Percentiles rank a stretch among this genome's conserved stretches.
Conservation (phyloP, 1,284 basidiomycete species). For the Austroboletus novae-zelandiae region DNA sequence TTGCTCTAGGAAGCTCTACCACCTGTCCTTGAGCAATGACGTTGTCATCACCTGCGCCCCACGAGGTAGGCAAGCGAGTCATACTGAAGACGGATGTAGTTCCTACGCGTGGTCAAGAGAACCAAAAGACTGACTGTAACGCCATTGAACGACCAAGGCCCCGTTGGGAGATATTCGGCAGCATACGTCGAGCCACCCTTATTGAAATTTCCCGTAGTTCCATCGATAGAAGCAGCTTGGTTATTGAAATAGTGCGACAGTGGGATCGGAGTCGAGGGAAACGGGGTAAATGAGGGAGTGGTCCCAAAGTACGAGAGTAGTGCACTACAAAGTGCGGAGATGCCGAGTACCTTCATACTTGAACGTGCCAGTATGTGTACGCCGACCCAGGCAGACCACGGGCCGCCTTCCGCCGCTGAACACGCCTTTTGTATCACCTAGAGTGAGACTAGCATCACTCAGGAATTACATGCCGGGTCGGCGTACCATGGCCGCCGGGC, state of each 20-base stretch:
- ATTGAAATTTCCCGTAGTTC: constrained; percentile 34
- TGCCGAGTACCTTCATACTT: too few relatives aligned
- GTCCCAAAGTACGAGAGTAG: not conserved
- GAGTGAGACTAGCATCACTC: constrained; percentile 11
- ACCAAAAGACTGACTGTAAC: constrained; percentile 30
- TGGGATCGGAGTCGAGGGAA: constrained; percentile 25
- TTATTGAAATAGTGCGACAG: constrained; percentile 34
- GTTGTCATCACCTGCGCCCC: constrained; percentile 41
- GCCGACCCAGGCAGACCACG: constrained; percentile 4
- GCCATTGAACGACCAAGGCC: constrained; percentile 29
- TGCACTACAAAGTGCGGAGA: not conserved
- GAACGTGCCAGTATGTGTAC: too few relatives aligned
- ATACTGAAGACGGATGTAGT: constrained; percentile 30
- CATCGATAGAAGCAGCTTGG: constrained; percentile 35
- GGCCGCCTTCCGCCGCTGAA: not conserved
- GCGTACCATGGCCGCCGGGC: constrained; percentile 8
- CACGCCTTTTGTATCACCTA: constrained; percentile 14
- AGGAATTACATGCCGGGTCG: not conserved
- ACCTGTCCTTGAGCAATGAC: constrained; percentile 39
- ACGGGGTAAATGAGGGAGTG: not conserved
- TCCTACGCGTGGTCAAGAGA: not conserved
- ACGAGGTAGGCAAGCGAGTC: constrained; percentile 38
- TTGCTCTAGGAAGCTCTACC: constrained; percentile 29
- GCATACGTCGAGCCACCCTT: constrained; percentile 36
- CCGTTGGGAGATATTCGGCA: constrained; percentile 29